Conservation (phyloP, 2,329 filamentous ascomycete species). For the Hypoxylon sp. region DNA sequence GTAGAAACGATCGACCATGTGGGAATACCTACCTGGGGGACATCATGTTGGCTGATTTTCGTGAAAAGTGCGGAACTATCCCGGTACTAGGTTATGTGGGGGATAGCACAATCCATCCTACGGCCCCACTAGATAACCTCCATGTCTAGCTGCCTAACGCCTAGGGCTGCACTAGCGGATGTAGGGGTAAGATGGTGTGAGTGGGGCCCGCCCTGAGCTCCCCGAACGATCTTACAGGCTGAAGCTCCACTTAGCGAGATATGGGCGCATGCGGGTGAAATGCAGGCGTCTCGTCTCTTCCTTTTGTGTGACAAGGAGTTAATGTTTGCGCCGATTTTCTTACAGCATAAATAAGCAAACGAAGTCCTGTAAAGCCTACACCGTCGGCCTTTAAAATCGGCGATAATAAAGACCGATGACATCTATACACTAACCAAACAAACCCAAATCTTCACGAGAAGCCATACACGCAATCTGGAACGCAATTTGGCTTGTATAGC, state of each 20-base stretch:
- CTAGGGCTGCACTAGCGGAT: neutral
- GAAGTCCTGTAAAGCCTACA: neutral
- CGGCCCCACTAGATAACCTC: constrained; percentile 1
- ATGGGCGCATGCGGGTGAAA: neutral
- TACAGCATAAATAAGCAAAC: constrained; percentile 1
- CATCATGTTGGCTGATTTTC: neutral
- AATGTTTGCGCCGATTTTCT: constrained; percentile 2
- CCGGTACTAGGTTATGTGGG: neutral
- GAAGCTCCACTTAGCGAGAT: constrained; percentile 1
- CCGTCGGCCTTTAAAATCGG: constrained; percentile 3
- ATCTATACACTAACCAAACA: neutral
- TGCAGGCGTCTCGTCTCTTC: neutral
- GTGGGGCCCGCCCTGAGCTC: neutral
- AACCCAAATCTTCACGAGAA: neutral
- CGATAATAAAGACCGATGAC: constrained; percentile 3
- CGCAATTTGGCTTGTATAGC: neutral
- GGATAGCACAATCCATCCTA: neutral
- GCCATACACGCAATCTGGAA: neutral
- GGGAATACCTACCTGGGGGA: neutral
- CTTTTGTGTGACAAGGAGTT: constrained; percentile 2
- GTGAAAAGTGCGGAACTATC: neutral
- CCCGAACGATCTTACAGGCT: neutral
- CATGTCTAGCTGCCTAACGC: constrained; percentile 1
- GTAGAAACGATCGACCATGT: neutral
- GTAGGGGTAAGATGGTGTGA: neutral